These are phyloP conservation scores for Poronia punctata DNA, from an alignment of 495 filamentous ascomycete species.

Conservation along the genomic window DNA sequence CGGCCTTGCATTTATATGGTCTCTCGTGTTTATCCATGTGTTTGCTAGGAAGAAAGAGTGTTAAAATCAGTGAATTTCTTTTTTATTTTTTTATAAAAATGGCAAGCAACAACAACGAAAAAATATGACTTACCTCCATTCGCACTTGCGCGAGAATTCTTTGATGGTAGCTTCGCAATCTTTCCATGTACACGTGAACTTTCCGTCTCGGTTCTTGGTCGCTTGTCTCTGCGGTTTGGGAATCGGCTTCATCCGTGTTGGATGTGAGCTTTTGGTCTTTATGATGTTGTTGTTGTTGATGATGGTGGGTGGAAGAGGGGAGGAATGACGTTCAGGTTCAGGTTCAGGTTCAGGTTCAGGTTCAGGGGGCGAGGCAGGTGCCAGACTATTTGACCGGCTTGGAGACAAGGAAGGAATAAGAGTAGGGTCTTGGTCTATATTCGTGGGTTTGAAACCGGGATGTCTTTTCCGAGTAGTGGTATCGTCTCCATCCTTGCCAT, in stretches of 20 bases:
- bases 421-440: constrained; percentile 6
- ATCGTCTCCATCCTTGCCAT: constrained; percentile 6
- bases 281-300: too few relatives aligned
- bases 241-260: constrained; percentile 37
- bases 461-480: constrained; percentile 1
- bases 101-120: not conserved
- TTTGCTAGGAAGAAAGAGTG: constrained; percentile 49
- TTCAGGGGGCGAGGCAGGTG: constrained; percentile 9
- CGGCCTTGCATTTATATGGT: constrained; percentile 73
- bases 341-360: too few relatives aligned
- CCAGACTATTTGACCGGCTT: constrained; percentile 7
- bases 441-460: constrained; percentile 9
- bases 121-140: constrained; percentile 70
- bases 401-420: constrained; percentile 14
- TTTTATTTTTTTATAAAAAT: not conserved
- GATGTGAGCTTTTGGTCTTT: too few relatives aligned
- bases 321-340: constrained; percentile 1
- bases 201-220: constrained; percentile 55
- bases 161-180: constrained; percentile 50
- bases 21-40: constrained; percentile 97
- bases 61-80: constrained; percentile 8
- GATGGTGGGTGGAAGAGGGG: constrained; percentile 4
- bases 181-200: constrained; percentile 60
- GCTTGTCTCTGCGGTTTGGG: constrained; percentile 43
- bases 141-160: constrained; percentile 73